Conservation (phyloP, 1,284 basidiomycete genomes). For the Hortiboletus rubellus region DNA sequence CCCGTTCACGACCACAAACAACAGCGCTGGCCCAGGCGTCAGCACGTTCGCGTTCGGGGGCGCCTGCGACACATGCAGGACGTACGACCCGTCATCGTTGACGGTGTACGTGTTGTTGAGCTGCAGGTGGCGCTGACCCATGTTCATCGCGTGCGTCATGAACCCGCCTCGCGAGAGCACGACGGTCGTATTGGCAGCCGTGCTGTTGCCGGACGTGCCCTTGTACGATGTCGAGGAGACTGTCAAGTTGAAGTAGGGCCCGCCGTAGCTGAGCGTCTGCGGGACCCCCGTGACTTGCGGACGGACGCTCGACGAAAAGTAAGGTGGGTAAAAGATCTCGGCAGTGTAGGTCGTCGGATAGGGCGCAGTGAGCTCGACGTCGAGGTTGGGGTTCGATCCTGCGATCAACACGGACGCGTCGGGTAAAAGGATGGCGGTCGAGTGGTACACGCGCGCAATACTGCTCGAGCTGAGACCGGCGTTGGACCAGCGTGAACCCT, state of each 20-base stretch:
- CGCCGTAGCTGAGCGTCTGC: constrained; percentile 76
- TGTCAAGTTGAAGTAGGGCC: constrained; percentile 64
- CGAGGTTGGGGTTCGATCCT: constrained; percentile 92
- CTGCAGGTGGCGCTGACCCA: constrained; percentile 52
- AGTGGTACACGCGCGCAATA: constrained; percentile 83
- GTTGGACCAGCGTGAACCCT: constrained; percentile 71
- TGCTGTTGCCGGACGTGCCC: constrained; percentile 44
- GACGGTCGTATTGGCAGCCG: constrained; percentile 61
- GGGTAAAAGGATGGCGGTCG: constrained; percentile 81
- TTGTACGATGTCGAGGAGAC: constrained; percentile 48
- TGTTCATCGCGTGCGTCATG: constrained; percentile 75
- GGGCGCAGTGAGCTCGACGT: constrained; percentile 64
- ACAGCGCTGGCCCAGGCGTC: constrained; percentile 75
- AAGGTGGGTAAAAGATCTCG: constrained; percentile 86
- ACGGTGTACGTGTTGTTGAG: constrained; percentile 58
- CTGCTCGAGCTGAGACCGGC: constrained; percentile 55
- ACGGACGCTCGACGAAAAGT: constrained; percentile 73
- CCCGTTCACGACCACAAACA: no score
- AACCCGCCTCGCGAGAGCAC: constrained; percentile 72
- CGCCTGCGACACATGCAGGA: constrained; percentile 66
- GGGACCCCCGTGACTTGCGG: constrained; percentile 79
- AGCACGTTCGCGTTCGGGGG: constrained; percentile 73
- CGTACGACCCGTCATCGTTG: constrained; percentile 55
- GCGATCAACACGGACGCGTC: constrained; percentile 86
- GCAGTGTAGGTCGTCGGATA: constrained; percentile 86